These are phyloP conservation scores for Penicillium capsulatum DNA, from an alignment of 2,329 filamentous ascomycete species.

Conservation along the genomic window DNA sequence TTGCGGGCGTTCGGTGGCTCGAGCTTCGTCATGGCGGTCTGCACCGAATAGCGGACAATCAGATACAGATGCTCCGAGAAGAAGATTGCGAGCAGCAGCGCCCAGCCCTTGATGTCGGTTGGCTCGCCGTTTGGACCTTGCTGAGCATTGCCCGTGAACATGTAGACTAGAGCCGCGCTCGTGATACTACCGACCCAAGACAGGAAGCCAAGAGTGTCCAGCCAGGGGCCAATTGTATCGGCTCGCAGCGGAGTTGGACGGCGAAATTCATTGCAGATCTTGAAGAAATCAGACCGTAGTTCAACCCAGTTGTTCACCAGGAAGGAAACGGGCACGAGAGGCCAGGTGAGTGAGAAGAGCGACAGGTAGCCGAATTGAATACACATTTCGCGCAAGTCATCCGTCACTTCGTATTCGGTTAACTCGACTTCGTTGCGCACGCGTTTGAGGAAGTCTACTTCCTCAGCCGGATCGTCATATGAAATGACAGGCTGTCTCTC, in stretches of 20 bases:
- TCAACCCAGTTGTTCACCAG: constrained; percentile 96
- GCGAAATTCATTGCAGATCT: constrained; percentile 87
- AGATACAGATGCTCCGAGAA: constrained; percentile 88
- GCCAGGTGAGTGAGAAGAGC: constrained; percentile 92
- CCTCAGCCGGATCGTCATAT: constrained; percentile 67
- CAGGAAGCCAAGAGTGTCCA: constrained; percentile 80
- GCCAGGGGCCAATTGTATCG: constrained; percentile 94
- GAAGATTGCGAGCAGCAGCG: constrained; percentile 74
- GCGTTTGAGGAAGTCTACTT: constrained; percentile 73
- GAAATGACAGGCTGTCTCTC: constrained; percentile 39
- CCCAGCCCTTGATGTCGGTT: constrained; percentile 71
- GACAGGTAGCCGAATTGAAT: constrained; percentile 87
- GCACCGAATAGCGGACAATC: constrained; percentile 67
- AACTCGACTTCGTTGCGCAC: constrained; percentile 83
- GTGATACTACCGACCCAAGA: constrained; percentile 92
- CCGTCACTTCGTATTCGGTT: constrained; percentile 83
- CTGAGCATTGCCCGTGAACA: constrained; percentile 67
- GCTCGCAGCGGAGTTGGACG: constrained; percentile 83
- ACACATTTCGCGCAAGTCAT: constrained; percentile 90
- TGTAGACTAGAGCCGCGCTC: constrained; percentile 79
- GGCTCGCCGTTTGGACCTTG: constrained; percentile 41
- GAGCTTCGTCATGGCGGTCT: constrained; percentile 69
- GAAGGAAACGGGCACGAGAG: constrained; percentile 81
- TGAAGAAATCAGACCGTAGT: constrained; percentile 87
- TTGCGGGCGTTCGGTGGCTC: constrained; percentile 84